phyloP scores from a whole-genome alignment of 2,329 filamentous ascomycete genomes.

The Epichloe elymi region DNA sequence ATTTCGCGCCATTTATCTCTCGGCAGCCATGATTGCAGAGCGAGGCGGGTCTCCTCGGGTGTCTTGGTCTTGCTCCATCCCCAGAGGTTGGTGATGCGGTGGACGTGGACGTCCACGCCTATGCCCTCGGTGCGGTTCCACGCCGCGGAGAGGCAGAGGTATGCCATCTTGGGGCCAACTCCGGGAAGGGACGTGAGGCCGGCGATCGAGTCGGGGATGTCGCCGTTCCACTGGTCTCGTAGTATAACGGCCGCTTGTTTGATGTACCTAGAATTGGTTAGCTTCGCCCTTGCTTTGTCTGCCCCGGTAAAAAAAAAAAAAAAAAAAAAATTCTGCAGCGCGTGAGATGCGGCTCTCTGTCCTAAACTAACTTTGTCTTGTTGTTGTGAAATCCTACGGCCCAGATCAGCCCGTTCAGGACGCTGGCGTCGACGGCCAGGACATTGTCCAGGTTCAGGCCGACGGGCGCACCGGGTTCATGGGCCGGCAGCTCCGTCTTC shows the following conservation, averaged over 20 bases:
- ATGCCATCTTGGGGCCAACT: conserved; percentile 91
- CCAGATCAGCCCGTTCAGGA: conserved; percentile 61
- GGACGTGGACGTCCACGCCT: conserved; percentile 88
- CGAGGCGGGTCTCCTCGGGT: conserved; percentile 68
- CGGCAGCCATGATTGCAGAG: conserved; percentile 73
- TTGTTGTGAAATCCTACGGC: conserved; percentile 91
- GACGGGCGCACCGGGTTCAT: conserved; percentile 26
- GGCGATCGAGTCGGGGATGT: conserved; percentile 68
- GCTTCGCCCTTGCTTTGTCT: not conserved
- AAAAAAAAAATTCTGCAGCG: too few relatives aligned
- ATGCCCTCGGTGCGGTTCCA: conserved; percentile 58
- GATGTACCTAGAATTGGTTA: conserved; percentile 35
- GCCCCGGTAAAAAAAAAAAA: not conserved
- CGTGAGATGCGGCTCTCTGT: not conserved
- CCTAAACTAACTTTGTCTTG: conserved; percentile 52
- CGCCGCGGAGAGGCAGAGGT: conserved; percentile 68
- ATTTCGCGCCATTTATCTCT: conserved; percentile 82
- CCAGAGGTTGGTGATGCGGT: conserved; percentile 90
- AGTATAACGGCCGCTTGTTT: conserved; percentile 63
- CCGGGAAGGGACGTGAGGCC: conserved; percentile 69
- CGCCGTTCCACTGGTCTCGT: conserved; percentile 53
- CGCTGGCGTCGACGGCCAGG: conserved; percentile 52
- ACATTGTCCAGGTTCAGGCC: conserved; percentile 67
- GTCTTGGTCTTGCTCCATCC: conserved; percentile 73
- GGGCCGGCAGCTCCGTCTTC: conserved; percentile 56